Evolutionary conservation across 83 land plant species (phyloP), one percentile per base, ranked within the genome.

Genomic region (Picea abies): DNA sequence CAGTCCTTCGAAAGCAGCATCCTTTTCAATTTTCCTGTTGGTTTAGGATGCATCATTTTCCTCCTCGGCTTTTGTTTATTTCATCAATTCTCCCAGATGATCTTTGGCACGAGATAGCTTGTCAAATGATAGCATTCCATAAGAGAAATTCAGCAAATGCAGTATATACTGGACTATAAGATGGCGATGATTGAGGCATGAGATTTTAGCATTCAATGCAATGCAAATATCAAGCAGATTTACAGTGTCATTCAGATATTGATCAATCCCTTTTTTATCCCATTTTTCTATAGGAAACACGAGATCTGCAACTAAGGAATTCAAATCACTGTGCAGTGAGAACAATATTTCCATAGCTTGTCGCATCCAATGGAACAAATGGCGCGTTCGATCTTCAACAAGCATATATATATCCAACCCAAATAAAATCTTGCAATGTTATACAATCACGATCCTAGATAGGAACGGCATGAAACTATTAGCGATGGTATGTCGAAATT

Each of bases 181-280:
- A 47, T 90, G 89, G 52, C 88, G 77, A 60, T 91, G 92, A 77
- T 85, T 90, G 17, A 95, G 83, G 20, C 87, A 81, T 6, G 94
- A 83, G 44, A 93, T 67, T 83, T 89, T 91, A 61, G 92, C 91
- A 68, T 84, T 95, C 32, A 93, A 85, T 39, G 84, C 89, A 69
- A 84, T 91, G 80, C 93, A 93, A 25, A 93, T 82, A 78, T 95
- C 96, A 61, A 95, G 91, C 71, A 95, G 76, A 78, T 91, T 95
- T 65, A 94, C 86, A 80, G 90, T 93, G 82, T 90, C 83, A 79
- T 90, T 89, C 62, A 95, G 82, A 81, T 95, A 93, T 8, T 89
- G 85, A 77, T 91, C 91, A 8, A 93, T 86, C 97, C 96, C 93
- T 67, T 91, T 91, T 60, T 91, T 85, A 78, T 95, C 97, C 92